phyloP scores from a whole-genome alignment of 179 eudicot species.

The Beta lomatogona region DNA sequence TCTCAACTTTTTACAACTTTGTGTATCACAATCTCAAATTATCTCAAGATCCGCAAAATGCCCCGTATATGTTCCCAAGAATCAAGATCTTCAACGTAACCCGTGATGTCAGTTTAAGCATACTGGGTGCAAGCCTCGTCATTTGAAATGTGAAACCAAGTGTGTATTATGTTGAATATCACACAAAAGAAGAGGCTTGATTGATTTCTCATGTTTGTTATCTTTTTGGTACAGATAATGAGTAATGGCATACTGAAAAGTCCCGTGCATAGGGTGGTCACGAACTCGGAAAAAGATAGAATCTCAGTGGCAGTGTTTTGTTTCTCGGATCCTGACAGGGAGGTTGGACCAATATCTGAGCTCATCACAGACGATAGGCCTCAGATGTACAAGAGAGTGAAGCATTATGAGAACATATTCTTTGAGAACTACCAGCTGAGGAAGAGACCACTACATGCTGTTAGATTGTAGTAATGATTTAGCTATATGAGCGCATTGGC shows the following conservation, averaged over 20 bases:
- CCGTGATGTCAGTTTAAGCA: neutral
- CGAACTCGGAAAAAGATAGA: slow-evolving; percentile 7
- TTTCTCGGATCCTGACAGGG: slow-evolving; percentile 9
- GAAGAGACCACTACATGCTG: slow-evolving; percentile 13
- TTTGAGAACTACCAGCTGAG: slow-evolving; percentile 15
- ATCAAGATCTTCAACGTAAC: neutral
- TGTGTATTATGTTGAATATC: neutral
- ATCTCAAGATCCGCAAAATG: too few species aligned
- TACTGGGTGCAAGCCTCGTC: neutral
- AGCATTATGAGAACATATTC: slow-evolving; percentile 14
- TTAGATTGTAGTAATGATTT: neutral
- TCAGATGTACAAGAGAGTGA: slow-evolving; percentile 9
- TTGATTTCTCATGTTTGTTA: neutral
- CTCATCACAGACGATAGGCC: slow-evolving; percentile 10
- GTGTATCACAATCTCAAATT: too few species aligned
- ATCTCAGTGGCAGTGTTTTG: slow-evolving; percentile 7
- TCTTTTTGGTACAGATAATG: slow-evolving; percentile 4
- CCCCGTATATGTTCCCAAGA: too few species aligned
- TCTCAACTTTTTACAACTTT: too few species aligned
- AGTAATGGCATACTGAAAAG: slow-evolving; percentile 16
- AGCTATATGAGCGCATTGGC: too few species aligned
- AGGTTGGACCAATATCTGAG: slow-evolving; percentile 13
- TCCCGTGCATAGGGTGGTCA: slow-evolving; percentile 19
- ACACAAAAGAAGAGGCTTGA: neutral
- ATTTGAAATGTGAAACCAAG: neutral